A percentile compares a stretch with the other conserved stretches of the same genome.
These are phyloP conservation scores for Xylaria palmicola DNA, from an alignment of 495 filamentous ascomycete genomes.

Conservation along the genomic window DNA sequence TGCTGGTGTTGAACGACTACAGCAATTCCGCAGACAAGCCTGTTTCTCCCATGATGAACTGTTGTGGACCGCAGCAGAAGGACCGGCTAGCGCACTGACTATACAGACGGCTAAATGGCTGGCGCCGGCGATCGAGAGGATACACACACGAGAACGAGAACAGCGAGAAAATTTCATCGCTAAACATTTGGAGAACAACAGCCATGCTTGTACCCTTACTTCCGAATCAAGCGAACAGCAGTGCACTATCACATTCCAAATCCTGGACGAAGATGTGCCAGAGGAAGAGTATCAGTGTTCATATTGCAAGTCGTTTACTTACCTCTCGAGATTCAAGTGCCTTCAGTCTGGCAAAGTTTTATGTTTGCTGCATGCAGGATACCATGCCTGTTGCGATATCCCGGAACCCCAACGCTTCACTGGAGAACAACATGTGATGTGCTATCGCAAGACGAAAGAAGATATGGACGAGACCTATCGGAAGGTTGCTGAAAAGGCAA, in stretches of 20 bases:
- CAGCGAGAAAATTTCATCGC: slow-evolving; percentile 66
- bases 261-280: slow-evolving; percentile 71
- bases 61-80: slow-evolving; percentile 76
- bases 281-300: slow-evolving; percentile 90
- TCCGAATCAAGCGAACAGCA: slow-evolving; percentile 36
- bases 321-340: slow-evolving; percentile 87
- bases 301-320: slow-evolving; percentile 90
- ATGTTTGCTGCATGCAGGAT: slow-evolving; percentile 76
- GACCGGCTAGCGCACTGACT: slow-evolving; percentile 66
- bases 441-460: slow-evolving; percentile 75
- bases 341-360: slow-evolving; percentile 70
- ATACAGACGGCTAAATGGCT: slow-evolving; percentile 96
- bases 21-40: slow-evolving; percentile 84
- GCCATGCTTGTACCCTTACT: slow-evolving; percentile 44
- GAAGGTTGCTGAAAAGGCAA: slow-evolving; percentile 82
- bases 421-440: slow-evolving; percentile 63
- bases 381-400: slow-evolving; percentile 73
- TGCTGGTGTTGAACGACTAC: slow-evolving; percentile 78
- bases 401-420: slow-evolving; percentile 58
- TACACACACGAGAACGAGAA: slow-evolving; percentile 67
- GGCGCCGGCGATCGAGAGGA: slow-evolving; percentile 77
- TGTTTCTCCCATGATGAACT: slow-evolving; percentile 98
- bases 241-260: slow-evolving; percentile 45
- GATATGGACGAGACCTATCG: slow-evolving; percentile 62
- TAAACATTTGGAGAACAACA: slow-evolving; percentile 57